Percentiles rank a stretch among this genome's conserved stretches.
Evolutionary conservation across 352 stramenopile genomes (phyloP).

Genomic region (Salisapilia sapeloensis): DNA sequence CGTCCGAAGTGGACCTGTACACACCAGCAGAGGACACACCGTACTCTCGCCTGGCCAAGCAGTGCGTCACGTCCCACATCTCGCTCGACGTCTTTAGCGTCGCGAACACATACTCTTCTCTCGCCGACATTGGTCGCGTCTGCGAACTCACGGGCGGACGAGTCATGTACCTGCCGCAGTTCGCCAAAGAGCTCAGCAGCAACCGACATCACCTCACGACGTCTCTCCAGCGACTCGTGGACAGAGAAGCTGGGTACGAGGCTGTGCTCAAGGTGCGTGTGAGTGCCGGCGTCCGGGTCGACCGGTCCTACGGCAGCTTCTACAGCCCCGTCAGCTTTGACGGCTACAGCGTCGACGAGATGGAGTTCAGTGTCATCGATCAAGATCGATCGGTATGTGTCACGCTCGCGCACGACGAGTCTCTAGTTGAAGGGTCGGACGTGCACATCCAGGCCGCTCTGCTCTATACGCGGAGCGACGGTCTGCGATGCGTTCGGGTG

Average conservation of each 20-base stretch:
- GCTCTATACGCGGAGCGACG: slow-evolving; percentile 76
- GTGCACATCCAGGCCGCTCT: slow-evolving; percentile 80
- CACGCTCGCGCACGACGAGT: slow-evolving; percentile 80
- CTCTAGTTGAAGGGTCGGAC: slow-evolving; percentile 44
- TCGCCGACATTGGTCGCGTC: slow-evolving; percentile 62
- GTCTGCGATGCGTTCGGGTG: slow-evolving; percentile 78
- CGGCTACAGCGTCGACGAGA: slow-evolving; percentile 55
- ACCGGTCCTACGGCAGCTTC: slow-evolving; percentile 76
- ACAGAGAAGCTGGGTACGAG: slow-evolving; percentile 67
- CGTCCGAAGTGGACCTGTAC: slow-evolving; percentile 75
- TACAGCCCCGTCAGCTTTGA: slow-evolving; percentile 39
- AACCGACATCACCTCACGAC: slow-evolving; percentile 66
- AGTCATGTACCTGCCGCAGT: slow-evolving; percentile 75
- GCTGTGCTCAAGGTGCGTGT: slow-evolving; percentile 81
- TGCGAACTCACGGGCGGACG: slow-evolving; percentile 75
- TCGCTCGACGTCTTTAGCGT: slow-evolving; percentile 77
- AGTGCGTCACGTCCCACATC: slow-evolving; percentile 64
- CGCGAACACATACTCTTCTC: slow-evolving; percentile 66
- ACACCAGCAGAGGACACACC: slow-evolving; percentile 44
- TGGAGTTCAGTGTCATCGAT: slow-evolving; percentile 80
- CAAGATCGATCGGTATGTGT: slow-evolving; percentile 75
- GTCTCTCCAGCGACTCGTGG: slow-evolving; percentile 48
- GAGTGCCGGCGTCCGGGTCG: slow-evolving; percentile 66
- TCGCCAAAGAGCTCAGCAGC: slow-evolving; percentile 70
- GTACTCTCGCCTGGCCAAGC: slow-evolving; percentile 46